These are phyloP conservation scores for thale cress (Arabidopsis thaliana) DNA, from an alignment of 345 rosid genomes.

Conservation along the genomic window TAIR10.1 NC_003070.9:26912501-26913000, in stretches of 20 bases:
- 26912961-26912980: slow-evolving; percentile 4
- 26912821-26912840: slow-evolving; percentile 2
- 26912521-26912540: too few relatives aligned
- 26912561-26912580: too few relatives aligned
- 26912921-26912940: slow-evolving; percentile 34
- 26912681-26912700: not conserved
- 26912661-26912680: not conserved
- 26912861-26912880: slow-evolving; percentile 10
- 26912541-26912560: too few relatives aligned
- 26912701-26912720: not conserved
- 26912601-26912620: too few relatives aligned
- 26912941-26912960: slow-evolving; percentile 4
- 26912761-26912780: slow-evolving; percentile 9
- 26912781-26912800: not conserved
- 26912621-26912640: too few relatives aligned
- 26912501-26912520: too few relatives aligned
- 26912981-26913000: not conserved
- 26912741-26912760: slow-evolving; percentile 2
- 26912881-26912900: slow-evolving; percentile 22
- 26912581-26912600: too few relatives aligned
- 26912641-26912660: too few relatives aligned
- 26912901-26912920: slow-evolving; percentile 20
- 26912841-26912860: slow-evolving; percentile 35
- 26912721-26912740: not conserved
- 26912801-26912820: slow-evolving; percentile 10